These are phyloP conservation scores for Neoboletus brunneissimus DNA, from an alignment of 768 basidiomycete genomes.

Conservation along the genomic window DNA sequence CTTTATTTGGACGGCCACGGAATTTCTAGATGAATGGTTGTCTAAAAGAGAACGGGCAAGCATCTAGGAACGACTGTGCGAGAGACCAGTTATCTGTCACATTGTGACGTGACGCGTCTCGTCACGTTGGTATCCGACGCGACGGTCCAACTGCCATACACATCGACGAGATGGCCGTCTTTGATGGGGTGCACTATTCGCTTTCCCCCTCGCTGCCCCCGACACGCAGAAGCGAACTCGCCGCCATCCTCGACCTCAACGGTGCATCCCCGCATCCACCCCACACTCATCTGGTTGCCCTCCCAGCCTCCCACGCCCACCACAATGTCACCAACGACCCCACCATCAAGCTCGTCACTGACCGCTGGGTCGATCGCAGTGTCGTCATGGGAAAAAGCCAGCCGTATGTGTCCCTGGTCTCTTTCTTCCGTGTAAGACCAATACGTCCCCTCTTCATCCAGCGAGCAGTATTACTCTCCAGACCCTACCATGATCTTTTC, in stretches of 20 bases:
- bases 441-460: conserved; percentile 18
- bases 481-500: conserved; percentile 81
- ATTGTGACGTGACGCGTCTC: neutral
- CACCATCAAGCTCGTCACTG: conserved; percentile 35
- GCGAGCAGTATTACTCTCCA: conserved; percentile 65
- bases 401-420: conserved; percentile 43
- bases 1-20: too few relatives aligned
- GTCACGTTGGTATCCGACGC: neutral
- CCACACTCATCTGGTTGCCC: conserved; percentile 47
- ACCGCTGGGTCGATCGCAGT: conserved; percentile 71
- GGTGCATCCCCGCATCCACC: conserved; percentile 50
- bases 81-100: neutral
- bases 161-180: conserved; percentile 30
- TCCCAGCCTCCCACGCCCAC: conserved; percentile 54
- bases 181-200: conserved; percentile 44
- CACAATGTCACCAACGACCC: conserved; percentile 36
- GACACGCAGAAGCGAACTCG: conserved; percentile 42
- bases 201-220: conserved; percentile 49
- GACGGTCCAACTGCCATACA: neutral
- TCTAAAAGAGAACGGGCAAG: too few relatives aligned
- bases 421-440: neutral
- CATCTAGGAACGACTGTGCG: too few relatives aligned
- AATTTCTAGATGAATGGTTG: too few relatives aligned
- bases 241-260: conserved; percentile 47
- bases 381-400: conserved; percentile 56